Base-by-base conservation (phyloP, 495 filamentous ascomycete genomes). In the Aspergillus taichungensis region DNA sequence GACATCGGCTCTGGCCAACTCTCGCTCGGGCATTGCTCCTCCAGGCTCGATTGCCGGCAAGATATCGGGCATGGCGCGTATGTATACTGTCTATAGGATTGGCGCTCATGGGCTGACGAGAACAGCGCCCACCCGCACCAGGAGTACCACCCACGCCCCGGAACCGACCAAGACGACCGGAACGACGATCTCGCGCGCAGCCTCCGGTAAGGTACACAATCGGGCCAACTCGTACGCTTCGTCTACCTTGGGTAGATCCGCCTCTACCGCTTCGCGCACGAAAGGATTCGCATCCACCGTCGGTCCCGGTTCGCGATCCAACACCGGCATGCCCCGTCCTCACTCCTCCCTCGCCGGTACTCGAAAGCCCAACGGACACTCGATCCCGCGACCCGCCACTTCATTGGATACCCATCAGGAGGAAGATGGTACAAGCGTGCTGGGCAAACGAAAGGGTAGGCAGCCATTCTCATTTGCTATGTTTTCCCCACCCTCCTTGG, bases 371-470 rank as follows among this genome's bases (percentile, higher is more conserved):
- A 61, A 64, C 42, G 66, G 68, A 56, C 55, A 68, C 45, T 54
- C 73, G 50, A 64, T 61, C 12, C 51, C 68, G 13, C 74, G 84
- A 45, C 77, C 84, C 7, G 73, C 76, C 2, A 84, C 78, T 9
- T 72, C 80, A 11, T 71, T 82, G 60, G 79, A 78, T 42, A 73
- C 70, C 50, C 73, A 79, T 47, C 53, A 60, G 13, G 68, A 68
- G 56, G 71, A 69, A 59, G 69, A 68, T 24, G 4, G 18, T 61
- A 47, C 64, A 34, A 65, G 66, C 49, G 60, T 69, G 5, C 53
- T 72, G 33, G 72, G 74, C 51, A 78, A 82, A 66, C 64, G 75
- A 61, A 85, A 87, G 75, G 86, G 86, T 90, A 88, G 59, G 79
- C 67, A 30, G 47, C 34, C 36, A 44, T 54, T 45, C 47, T 51